phyloP scores from a whole-genome alignment of 306 rosid species.

The Prunus padus region DNA sequence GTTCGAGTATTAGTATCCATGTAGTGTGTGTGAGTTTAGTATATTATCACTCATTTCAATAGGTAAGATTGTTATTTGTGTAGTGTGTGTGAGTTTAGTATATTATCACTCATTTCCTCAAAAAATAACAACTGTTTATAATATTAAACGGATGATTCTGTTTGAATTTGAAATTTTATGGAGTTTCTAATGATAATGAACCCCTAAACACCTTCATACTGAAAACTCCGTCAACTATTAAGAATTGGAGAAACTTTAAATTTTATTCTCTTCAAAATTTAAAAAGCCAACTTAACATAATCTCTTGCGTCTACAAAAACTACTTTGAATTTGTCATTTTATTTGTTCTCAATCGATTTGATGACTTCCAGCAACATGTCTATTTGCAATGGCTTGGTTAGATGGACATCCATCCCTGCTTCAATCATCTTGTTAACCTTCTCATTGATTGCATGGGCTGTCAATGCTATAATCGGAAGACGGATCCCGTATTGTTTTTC shows the following conservation, averaged over 20 bases:
- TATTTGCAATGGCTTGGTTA: constrained; percentile 44
- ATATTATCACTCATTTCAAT: too few species aligned
- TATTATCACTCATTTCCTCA: too few species aligned
- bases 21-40: too few species aligned
- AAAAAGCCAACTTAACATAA: neutral
- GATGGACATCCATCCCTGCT: constrained; percentile 62
- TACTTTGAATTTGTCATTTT: neutral
- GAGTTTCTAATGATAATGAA: too few species aligned
- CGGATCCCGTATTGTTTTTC: constrained; percentile 38
- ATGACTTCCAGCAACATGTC: constrained; percentile 46
- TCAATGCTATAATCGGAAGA: constrained; percentile 61
- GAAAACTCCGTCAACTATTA: too few species aligned
- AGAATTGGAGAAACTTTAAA: neutral
- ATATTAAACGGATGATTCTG: too few species aligned
- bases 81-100: too few species aligned
- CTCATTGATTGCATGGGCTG: constrained; percentile 33
- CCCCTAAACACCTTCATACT: too few species aligned
- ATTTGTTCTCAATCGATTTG: neutral
- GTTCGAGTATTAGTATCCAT: too few species aligned
- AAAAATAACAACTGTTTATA: too few species aligned
- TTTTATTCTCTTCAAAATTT: neutral
- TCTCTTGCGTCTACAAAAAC: neutral
- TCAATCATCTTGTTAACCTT: constrained; percentile 28
- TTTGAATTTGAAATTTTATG: too few species aligned
- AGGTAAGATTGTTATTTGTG: too few species aligned